Evolutionary conservation across 805 yeast genomes (phyloP).

Genomic region (Zygosaccharomyces pseudorouxii): DNA sequence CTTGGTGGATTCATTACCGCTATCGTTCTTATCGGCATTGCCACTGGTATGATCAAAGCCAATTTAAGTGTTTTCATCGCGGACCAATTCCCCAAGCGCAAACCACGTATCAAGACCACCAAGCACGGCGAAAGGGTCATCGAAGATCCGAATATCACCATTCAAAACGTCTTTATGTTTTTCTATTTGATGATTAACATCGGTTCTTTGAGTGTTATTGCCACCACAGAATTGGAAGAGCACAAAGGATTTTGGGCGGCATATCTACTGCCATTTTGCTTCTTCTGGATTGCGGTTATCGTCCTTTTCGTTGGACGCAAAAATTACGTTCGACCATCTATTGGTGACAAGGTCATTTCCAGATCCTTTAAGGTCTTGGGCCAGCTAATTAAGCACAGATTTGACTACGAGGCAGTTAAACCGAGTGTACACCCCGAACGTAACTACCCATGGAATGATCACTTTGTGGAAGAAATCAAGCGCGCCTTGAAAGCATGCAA

Average conservation of each 20-base stretch:
- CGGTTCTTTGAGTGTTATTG: conserved; percentile 70
- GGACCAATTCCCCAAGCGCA: conserved; percentile 61
- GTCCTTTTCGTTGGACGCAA: conserved; percentile 52
- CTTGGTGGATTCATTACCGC: conserved; percentile 53
- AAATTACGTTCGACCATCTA: conserved; percentile 53
- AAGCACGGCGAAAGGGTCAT: conserved; percentile 64
- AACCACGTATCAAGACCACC: conserved; percentile 53
- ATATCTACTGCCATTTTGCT: conserved; percentile 63
- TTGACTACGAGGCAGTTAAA: conserved; percentile 51
- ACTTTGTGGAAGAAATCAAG: conserved; percentile 67
- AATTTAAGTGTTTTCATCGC: conserved; percentile 68
- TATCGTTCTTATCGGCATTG: conserved; percentile 56
- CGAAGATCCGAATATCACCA: conserved; percentile 62
- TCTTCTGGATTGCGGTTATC: conserved; percentile 56
- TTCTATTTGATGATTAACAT: conserved; percentile 74
- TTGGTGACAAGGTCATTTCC: conserved; percentile 56
- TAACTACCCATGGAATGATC: conserved; percentile 56
- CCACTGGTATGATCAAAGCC: conserved; percentile 78
- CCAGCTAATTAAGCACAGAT: conserved; percentile 44
- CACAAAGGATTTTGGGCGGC: conserved; percentile 72
- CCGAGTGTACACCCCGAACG: conserved; percentile 50
- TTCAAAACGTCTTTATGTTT: conserved; percentile 69
- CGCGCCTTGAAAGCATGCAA: conserved; percentile 67
- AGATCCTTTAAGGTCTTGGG: conserved; percentile 45
- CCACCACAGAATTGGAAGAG: conserved; percentile 68